Base-by-base conservation (phyloP, 805 yeast species). In the Sugiyamaella marilandica region DNA sequence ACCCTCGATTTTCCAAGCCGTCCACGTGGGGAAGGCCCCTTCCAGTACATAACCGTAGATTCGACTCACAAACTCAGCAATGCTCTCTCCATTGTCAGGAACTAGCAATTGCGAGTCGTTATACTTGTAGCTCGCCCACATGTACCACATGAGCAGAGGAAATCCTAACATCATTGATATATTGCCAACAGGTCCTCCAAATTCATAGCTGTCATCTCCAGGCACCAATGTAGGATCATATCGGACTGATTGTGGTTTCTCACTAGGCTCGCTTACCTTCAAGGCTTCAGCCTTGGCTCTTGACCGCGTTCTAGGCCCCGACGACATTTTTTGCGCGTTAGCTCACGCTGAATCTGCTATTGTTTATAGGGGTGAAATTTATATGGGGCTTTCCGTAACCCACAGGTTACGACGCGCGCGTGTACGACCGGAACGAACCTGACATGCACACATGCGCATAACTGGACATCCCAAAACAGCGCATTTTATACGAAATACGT, bases 141-240 rank as follows among this genome's bases (percentile, higher is more conserved):
- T 85, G 72, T 94, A 94, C 77, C 85, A 88, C 99, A 94, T 94
- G 65, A 94, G 75, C 45, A 84, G 65, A 7, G 99, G 99, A 73
- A 94, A 94, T 2, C 96, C 95, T 44, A 81, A 66, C 83, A 92
- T 81, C 98, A 94, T 92, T 5, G 91, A 92, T 18, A 84, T 53
- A 47, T 89, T 96, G 53, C 99, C 99, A 5, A 76, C 70, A 24
- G 95, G 85, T 0, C 98, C 98, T 49, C 99, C 99, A 65, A 92
- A 94, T 62, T 94, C 98, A 74, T 81, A 88, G 31, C 53, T 60
- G 32, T 52, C 51, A 7, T 55, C 59, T 4, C 53, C 47, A 10
- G 48, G 51, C 33, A 52, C 19, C 51, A 49, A 45, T 24, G 59
- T 55, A 2, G 63, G 59, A 32, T 59, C 63, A 32, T 45, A 52